Evolutionary conservation across 768 basidiomycete species (phyloP), one percentile per base, ranked within the genome.

Genomic region (Mycena olivaceomarginata): DNA sequence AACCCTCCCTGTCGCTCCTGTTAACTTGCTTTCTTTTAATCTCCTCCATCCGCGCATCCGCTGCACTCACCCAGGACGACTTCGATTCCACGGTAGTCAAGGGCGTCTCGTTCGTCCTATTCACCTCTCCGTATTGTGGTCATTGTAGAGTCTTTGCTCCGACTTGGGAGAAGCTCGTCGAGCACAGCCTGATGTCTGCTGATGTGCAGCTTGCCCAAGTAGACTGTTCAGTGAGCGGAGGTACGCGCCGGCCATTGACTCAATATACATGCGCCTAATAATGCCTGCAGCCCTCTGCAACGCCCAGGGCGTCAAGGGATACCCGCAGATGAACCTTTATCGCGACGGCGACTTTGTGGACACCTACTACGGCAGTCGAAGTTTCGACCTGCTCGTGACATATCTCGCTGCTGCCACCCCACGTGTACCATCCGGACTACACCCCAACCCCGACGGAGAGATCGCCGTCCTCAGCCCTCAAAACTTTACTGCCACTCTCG

Each of bases 61-160:
- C 67, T 18, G 74, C 80, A 71, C 90, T 96, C 65, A 92, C 90
- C 0, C 90, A 92, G 4, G 89, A 91, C 64, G 90, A 89, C 77
- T 96, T 96, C 83, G 82, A 89, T 11, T 73, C 86, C 13, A 87
- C 91, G 0, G 88, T 91, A 20, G 79, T 88, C 0, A 80, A 88
- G 0, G 95, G 94, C 15, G 86, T 93, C 6, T 95, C 94, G 94
- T 92, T 98, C 76, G 87, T 98, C 63, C 96, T 98, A 80, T 94
- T 95, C 84, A 98, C 92, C 83, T 97, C 95, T 1, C 97, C 97
- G 0, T 94, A 93, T 81, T 98, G 97, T 80, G 82, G 84, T 6
- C 97, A 98, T 82, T 98, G 97, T 84, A 88, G 89, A 45, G 83
- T 86, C 0, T 98, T 98, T 80, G 93, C 92, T 11, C 94, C 97